Evolutionary conservation across 2,329 filamentous ascomycete species (phyloP).

Genomic region (Trichothecium sympodiale): DNA sequence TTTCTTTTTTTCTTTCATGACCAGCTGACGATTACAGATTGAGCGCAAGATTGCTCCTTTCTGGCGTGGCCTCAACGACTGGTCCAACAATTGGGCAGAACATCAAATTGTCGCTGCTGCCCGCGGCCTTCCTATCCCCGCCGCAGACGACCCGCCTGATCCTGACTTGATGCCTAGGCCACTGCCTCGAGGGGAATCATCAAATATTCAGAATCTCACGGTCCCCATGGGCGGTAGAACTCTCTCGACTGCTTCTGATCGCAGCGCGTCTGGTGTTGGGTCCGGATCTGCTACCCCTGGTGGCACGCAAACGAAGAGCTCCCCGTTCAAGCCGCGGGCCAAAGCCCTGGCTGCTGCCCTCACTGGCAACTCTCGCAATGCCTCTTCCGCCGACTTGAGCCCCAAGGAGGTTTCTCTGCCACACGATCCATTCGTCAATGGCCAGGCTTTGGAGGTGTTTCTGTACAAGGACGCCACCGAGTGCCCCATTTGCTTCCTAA

Average conservation of each 20-base stretch:
- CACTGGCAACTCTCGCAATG: conserved; percentile 61
- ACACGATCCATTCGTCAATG: conserved; percentile 79
- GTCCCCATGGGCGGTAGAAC: conserved; percentile 71
- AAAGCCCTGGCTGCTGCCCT: conserved; percentile 82
- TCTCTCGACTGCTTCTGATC: conserved; percentile 69
- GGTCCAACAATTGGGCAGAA: conserved; percentile 81
- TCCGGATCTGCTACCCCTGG: no score
- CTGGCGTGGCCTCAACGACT: conserved; percentile 87
- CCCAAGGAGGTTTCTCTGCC: conserved; percentile 73
- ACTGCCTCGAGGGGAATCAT: conserved; percentile 33
- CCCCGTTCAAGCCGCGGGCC: conserved; percentile 66
- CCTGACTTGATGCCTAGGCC: conserved; percentile 47
- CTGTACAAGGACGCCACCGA: conserved; percentile 85
- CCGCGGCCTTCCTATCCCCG: conserved; percentile 71
- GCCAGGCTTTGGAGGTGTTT: conserved; percentile 85
- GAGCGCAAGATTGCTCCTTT: conserved; percentile 89
- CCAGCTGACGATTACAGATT: conserved; percentile 45
- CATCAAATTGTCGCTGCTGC: conserved; percentile 90
- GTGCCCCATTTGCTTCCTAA: conserved; percentile 93
- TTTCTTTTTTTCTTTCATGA: neutral
- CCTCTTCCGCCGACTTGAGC: conserved; percentile 57
- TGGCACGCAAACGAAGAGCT: conserved; percentile 22
- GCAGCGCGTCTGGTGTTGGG: conserved; percentile 40
- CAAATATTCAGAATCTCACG: conserved; percentile 60
- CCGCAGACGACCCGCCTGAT: conserved; percentile 70